Conservation (phyloP, 1,139 yeast genomes). For the Debaryomyces subglobosus region DNA sequence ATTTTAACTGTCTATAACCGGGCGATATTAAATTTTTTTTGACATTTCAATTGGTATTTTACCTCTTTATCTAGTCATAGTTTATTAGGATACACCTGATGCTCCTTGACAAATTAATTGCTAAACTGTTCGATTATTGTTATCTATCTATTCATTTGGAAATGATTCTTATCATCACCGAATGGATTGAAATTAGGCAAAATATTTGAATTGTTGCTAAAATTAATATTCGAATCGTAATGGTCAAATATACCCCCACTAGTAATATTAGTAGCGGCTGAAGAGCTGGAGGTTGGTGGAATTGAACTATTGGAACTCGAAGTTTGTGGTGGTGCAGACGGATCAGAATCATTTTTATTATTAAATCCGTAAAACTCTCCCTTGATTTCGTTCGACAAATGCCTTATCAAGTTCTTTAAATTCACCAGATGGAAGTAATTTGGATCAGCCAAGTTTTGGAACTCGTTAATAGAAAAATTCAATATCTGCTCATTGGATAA, state of each 20-base stretch:
- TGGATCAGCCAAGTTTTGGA: constrained; percentile 37
- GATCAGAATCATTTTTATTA: neutral
- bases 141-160: neutral
- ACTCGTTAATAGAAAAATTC: constrained; percentile 43
- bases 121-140: neutral
- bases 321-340: neutral
- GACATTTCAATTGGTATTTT: neutral
- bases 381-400: constrained; percentile 35
- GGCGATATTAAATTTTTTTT: neutral
- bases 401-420: constrained; percentile 38
- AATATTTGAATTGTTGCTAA: constrained; percentile 15
- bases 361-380: constrained; percentile 51
- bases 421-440: constrained; percentile 50
- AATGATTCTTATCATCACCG: constrained; percentile 22
- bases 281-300: neutral
- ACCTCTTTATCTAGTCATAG: neutral
- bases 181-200: constrained; percentile 36
- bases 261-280: constrained; percentile 1
- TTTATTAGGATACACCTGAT: neutral
- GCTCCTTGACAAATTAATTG: neutral
- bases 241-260: constrained; percentile 9
- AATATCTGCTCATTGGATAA: constrained; percentile 45
- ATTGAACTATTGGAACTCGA: constrained; percentile 1
- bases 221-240: constrained; percentile 3
- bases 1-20: constrained; percentile 8